Base-by-base conservation (phyloP, 1,284 basidiomycete genomes). In the Hortiboletus rubellus region DNA sequence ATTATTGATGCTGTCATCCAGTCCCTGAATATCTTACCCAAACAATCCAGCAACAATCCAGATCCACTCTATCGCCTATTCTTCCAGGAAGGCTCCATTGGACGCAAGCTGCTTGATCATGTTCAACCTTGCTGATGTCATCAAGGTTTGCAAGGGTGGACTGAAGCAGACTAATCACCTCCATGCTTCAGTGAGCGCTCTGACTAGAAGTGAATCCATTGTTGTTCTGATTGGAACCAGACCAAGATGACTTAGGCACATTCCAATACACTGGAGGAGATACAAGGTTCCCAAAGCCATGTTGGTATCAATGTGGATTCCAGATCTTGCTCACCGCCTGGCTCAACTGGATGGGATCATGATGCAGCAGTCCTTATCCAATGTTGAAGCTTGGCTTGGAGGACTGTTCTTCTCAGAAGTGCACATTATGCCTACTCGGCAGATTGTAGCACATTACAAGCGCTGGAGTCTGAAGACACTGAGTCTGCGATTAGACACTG, bases 371-470 rank as follows among this genome's bases (percentile, higher is more conserved):
- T 84, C 82, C 64, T 75, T 91, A 57, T 83, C 79, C 61, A 80
- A 91, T 60, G 80, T 94, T 37, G 88, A 91, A 71, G 89, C 93
- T 40, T 94, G 92, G 90, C 82, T 97, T 14, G 94, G 95, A 36
- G 92, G 92, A 1, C 73, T 98, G 52, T 97, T 98, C 83, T 95
- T 93, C 82, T 95, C 96, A 2, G 93, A 96, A 68, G 94, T 94
- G 3, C 97, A 94, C 72, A 83, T 98, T 66, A 97, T 95, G 1
- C 96, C 95, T 1, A 96, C 94, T 2, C 83, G 94, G 52, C 96
- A 98, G 74, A 87, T 91, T 17, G 89, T 95, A 8, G 95, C 95
- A 3, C 94, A 97, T 71, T 82, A 87, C 55, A 94, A 91, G 75
- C 85, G 86, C 73, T 97, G 3, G 2, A 22, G 22, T 22, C 22